Conservation (phyloP, 2,329 filamentous ascomycete species). For the Aspergillus sp. region DNA sequence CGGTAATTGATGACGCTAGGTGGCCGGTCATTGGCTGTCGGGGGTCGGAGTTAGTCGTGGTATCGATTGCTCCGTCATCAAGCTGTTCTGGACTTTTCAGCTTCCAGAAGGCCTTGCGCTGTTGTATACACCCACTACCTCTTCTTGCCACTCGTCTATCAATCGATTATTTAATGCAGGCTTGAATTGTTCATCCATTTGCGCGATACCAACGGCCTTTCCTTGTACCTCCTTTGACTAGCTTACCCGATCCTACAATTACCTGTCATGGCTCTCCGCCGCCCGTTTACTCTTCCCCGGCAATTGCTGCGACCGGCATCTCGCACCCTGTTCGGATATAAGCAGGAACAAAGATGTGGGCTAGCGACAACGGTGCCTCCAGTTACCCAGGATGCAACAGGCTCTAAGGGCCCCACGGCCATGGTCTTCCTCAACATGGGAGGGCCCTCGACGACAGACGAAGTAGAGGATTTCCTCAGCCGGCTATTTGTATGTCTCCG, state of each 20-base stretch:
- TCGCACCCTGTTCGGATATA: constrained; percentile 25
- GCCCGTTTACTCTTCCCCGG: constrained; percentile 34
- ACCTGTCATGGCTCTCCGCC: constrained; percentile 45
- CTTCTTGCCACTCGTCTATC: neutral
- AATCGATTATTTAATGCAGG: neutral
- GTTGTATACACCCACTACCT: neutral
- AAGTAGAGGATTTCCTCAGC: constrained; percentile 87
- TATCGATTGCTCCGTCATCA: constrained; percentile 19
- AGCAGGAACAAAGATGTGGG: constrained; percentile 30
- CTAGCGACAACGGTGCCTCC: constrained; percentile 69
- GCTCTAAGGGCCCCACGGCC: constrained; percentile 79
- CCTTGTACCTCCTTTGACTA: neutral
- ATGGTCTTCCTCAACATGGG: constrained; percentile 99
- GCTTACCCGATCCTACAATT: neutral
- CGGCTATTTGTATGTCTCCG: constrained; percentile 75
- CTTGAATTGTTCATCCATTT: neutral
- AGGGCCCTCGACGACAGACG: constrained; percentile 81
- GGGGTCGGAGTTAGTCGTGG: constrained; percentile 9
- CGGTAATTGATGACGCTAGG: constrained; percentile 31
- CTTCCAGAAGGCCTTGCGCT: neutral
- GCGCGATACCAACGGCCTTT: neutral
- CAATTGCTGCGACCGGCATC: constrained; percentile 31
- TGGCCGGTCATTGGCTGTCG: constrained; percentile 31
- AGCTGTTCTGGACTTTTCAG: constrained; percentile 15
- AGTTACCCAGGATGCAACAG: constrained; percentile 74